Conservation (phyloP, 2,329 filamentous ascomycete genomes). For the Madurella fahalii region DNA sequence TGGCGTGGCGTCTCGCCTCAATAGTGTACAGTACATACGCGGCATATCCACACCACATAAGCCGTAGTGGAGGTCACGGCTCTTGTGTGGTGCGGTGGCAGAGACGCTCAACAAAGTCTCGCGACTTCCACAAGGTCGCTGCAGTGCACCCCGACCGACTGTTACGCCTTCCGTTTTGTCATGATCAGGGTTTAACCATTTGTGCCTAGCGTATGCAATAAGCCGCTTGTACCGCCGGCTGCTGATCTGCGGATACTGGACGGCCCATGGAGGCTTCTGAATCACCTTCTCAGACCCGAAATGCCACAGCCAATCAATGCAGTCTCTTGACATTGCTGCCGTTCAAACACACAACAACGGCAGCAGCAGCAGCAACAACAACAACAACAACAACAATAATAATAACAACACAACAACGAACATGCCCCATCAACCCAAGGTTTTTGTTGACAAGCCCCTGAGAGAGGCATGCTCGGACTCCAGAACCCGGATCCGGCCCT, state of each 20-base stretch:
- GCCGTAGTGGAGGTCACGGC: too few species aligned
- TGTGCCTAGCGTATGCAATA: conserved; percentile 6
- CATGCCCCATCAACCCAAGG: too few species aligned
- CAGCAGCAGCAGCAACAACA: background rate
- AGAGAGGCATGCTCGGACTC: too few species aligned
- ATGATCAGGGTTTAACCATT: background rate
- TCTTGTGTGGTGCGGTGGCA: too few species aligned
- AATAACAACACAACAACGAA: background rate
- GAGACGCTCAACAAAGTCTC: too few species aligned
- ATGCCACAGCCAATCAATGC: conserved; percentile 23
- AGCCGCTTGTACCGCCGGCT: background rate
- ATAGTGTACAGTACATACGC: too few species aligned
- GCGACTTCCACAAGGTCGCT: too few species aligned
- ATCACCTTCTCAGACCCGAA: conserved; percentile 12
- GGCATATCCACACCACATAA: too few species aligned
- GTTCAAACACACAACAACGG: background rate
- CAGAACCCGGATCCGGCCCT: too few species aligned
- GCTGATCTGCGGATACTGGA: conserved; percentile 21
- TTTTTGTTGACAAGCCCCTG: too few species aligned
- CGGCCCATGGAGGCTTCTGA: conserved; percentile 16
- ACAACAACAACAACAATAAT: background rate
- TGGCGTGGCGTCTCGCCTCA: too few species aligned
- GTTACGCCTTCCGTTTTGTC: background rate
- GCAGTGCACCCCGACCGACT: background rate
- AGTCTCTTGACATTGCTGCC: background rate